Conservation (phyloP, 1,139 yeast genomes). For the Pichia sp. region DNA sequence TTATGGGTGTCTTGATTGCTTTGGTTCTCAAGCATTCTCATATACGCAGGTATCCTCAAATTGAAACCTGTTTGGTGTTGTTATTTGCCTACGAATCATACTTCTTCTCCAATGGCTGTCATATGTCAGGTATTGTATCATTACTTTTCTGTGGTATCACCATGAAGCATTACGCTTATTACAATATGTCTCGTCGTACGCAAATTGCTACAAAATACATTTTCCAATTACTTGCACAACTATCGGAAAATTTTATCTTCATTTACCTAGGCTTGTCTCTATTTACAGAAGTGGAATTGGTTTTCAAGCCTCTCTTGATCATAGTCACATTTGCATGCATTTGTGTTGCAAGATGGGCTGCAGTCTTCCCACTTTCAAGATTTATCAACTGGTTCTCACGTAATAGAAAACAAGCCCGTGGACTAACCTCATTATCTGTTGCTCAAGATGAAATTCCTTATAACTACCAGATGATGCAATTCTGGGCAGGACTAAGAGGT, state of each 20-base stretch:
- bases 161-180: constrained; percentile 92
- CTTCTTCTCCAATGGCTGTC: constrained; percentile 97
- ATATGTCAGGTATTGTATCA: constrained; percentile 98
- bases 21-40: constrained; percentile 87
- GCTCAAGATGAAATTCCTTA: constrained; percentile 90
- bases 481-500: constrained; percentile 99
- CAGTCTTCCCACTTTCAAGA: constrained; percentile 90
- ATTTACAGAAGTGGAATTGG: constrained; percentile 92
- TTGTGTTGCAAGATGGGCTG: constrained; percentile 95
- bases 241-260: constrained; percentile 94
- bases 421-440: constrained; percentile 37
- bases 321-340: constrained; percentile 86
- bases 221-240: constrained; percentile 88
- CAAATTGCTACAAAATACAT: constrained; percentile 95
- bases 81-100: constrained; percentile 93
- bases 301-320: constrained; percentile 87
- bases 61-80: constrained; percentile 88
- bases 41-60: constrained; percentile 88
- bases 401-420: constrained; percentile 42
- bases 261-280: constrained; percentile 90
- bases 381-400: constrained; percentile 76
- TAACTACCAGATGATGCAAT: constrained; percentile 96
- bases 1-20: constrained; percentile 86
- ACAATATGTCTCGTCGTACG: constrained; percentile 94
- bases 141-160: constrained; percentile 94